Base-by-base conservation (phyloP, 768 basidiomycete species). In the Lactarius hengduanensis region DNA sequence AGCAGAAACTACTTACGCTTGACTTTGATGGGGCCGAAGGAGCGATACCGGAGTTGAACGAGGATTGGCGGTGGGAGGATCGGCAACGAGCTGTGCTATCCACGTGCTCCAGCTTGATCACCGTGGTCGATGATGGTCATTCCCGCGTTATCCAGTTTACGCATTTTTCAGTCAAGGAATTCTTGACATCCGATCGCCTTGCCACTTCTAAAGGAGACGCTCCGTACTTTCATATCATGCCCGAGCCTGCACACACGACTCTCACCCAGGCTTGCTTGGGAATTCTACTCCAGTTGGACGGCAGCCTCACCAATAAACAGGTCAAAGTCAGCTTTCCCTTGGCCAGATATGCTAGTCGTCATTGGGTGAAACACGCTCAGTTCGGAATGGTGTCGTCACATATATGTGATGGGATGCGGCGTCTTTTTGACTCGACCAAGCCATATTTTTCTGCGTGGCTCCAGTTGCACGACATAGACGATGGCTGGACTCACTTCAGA, bases 361-460 rank as follows among this genome's bases (percentile, higher is more conserved):
- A 47, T 11, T 47, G 45, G 45, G 45, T 22, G n/a, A n/a, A 47
- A 3, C 45, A 47, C 10, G 45, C 45, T 8, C 45, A 47, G n/a
- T 47, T 47, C 10, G 45, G n/a, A 22, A 47, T 10, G n/a, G 45
- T 47, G 45, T 11, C 45, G 10, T 47, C 45, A 20, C 45, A 1
- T 5, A 47, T 47, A 10, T 9, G n/a, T 22, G n/a, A 9, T 22
- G 45, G 45, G n/a, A 47, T 47, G 45, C n/a, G 45, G n/a, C 9
- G n/a, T 11, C 45, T 47, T 47, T 47, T 47, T 47, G 45, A 47
- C n/a, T 22, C 45, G 10, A 10, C 3, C 4, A 47, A 47, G 3
- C 54, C 30, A 55, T 9, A 32, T 55, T 55, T 55, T 55, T 32
- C 28, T 4, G 54, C 54, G 30, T 55, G 54, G 54, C 54, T 55